phyloP scores from a whole-genome alignment of 2,329 filamentous ascomycete genomes.

The Exophiala mesophila region DNA sequence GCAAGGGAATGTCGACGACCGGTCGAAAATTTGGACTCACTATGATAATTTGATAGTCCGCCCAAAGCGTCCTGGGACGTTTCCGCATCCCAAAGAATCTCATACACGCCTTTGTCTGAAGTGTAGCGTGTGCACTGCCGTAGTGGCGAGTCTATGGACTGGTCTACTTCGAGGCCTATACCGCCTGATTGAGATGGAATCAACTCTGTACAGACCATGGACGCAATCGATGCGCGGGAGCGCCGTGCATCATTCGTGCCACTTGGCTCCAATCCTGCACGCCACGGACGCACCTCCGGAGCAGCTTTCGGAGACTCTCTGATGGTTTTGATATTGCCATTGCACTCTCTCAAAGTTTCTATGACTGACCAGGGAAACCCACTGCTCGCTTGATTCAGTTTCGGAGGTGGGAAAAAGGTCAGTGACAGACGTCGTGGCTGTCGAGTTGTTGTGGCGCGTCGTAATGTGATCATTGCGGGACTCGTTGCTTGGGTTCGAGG shows the following conservation, averaged over 20 bases:
- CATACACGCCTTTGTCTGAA: constrained; percentile 19
- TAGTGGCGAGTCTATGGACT: constrained; percentile 8
- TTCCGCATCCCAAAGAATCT: constrained; percentile 26
- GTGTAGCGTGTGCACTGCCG: constrained; percentile 24
- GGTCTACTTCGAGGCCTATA: constrained; percentile 3
- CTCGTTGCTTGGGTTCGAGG: constrained; percentile 8
- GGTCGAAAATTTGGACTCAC: background rate
- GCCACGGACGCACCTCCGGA: too few species aligned
- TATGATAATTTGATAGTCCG: constrained; percentile 4
- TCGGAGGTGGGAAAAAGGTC: constrained; percentile 25
- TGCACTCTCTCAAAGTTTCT: background rate
- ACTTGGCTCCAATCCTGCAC: too few species aligned
- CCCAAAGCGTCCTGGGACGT: constrained; percentile 11
- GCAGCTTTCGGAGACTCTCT: too few species aligned
- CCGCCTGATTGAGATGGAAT: constrained; percentile 10
- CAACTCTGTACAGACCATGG: constrained; percentile 19
- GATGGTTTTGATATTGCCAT: too few species aligned
- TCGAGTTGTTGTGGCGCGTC: constrained; percentile 19
- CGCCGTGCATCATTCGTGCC: too few species aligned
- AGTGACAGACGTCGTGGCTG: constrained; percentile 14
- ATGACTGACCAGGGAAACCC: constrained; percentile 21
- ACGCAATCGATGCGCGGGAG: too few species aligned
- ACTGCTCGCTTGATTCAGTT: constrained; percentile 14
- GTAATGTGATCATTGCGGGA: constrained; percentile 27
- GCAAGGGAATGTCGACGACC: constrained; percentile 8